These are phyloP conservation scores for Spiraea crenata DNA, from an alignment of 331 rosid species.

Conservation along the genomic window DNA sequence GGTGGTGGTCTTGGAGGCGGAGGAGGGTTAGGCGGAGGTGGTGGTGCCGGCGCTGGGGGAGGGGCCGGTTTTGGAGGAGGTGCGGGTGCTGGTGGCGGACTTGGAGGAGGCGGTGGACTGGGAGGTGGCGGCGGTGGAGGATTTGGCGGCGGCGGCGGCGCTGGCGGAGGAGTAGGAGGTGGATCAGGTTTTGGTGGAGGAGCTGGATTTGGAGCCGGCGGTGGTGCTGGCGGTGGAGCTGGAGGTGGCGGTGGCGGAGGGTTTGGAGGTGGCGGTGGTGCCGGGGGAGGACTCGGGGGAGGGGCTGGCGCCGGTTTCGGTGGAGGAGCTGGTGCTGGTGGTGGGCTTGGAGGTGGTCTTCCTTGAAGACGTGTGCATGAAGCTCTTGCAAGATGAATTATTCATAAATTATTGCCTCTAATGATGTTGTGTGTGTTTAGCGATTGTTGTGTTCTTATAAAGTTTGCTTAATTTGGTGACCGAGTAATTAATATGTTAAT, in stretches of 20 bases:
- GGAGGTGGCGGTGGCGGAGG: conserved; percentile 39
- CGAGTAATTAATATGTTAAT: too few relatives aligned
- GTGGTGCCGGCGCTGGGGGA: conserved; percentile 22
- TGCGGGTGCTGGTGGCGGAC: conserved; percentile 31
- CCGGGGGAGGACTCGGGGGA: conserved; percentile 33
- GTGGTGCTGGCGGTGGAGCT: conserved; percentile 28
- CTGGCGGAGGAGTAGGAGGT: conserved; percentile 22
- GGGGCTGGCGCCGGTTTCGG: conserved; percentile 42
- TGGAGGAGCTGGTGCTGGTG: conserved; percentile 45
- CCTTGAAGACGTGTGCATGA: conserved; percentile 26
- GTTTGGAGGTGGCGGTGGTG: conserved; percentile 31
- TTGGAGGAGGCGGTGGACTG: conserved; percentile 34
- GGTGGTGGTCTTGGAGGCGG: conserved; percentile 40
- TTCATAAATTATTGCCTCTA: too few relatives aligned
- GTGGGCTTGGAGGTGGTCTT: conserved; percentile 48
- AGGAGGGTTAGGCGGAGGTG: conserved; percentile 26
- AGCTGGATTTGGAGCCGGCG: conserved; percentile 33
- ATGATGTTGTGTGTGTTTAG: too few relatives aligned
- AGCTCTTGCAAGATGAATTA: not conserved
- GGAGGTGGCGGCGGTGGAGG: conserved; percentile 40
- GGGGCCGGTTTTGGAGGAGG: conserved; percentile 31
- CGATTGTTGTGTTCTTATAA: too few relatives aligned
- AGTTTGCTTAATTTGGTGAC: too few relatives aligned
- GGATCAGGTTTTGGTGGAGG: conserved; percentile 21
- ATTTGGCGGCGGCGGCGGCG: conserved; percentile 34